Conservation (phyloP, 805 yeast genomes). For the Naumovozyma castellii region DNA sequence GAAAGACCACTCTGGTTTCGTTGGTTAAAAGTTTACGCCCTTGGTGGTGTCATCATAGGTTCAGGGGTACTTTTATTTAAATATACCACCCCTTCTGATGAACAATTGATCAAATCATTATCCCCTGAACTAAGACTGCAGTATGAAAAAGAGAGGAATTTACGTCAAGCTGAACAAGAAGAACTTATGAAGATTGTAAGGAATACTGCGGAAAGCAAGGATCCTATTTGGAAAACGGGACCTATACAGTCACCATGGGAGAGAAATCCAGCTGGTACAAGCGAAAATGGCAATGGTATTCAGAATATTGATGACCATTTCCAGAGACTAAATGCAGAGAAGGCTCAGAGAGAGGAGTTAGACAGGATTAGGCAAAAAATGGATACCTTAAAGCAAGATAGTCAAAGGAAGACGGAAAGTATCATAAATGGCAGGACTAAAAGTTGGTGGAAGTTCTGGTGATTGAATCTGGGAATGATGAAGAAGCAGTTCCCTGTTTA, state of each 20-base stretch:
- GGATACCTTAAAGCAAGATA: not conserved
- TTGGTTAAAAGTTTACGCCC: constrained; percentile 48
- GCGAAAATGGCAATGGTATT: constrained; percentile 9
- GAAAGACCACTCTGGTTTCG: constrained; percentile 43
- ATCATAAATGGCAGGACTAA: constrained; percentile 5
- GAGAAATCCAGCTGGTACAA: constrained; percentile 1
- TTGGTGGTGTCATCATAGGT: constrained; percentile 61
- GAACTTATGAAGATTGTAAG: constrained; percentile 59
- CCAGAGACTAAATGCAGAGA: constrained; percentile 3
- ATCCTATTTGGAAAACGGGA: constrained; percentile 80
- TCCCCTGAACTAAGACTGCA: constrained; percentile 79
- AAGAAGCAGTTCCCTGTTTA: no score
- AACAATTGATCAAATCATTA: constrained; percentile 57
- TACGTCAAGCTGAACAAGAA: constrained; percentile 60
- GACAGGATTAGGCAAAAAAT: constrained; percentile 1
- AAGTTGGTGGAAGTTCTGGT: constrained; percentile 9
- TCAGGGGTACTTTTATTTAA: constrained; percentile 63
- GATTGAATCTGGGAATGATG: no score
- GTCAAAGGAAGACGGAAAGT: constrained; percentile 3
- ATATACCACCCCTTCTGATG: constrained; percentile 79
- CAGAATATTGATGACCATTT: constrained; percentile 3
- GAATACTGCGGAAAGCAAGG: constrained; percentile 54
- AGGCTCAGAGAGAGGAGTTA: constrained; percentile 3
- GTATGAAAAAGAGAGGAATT: constrained; percentile 53
- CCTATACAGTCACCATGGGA: constrained; percentile 63